A percentile compares a stretch with the other conserved stretches of the same genome.
Conservation (phyloP, 2,329 filamentous ascomycete genomes). For the Colletotrichum incanum region DNA sequence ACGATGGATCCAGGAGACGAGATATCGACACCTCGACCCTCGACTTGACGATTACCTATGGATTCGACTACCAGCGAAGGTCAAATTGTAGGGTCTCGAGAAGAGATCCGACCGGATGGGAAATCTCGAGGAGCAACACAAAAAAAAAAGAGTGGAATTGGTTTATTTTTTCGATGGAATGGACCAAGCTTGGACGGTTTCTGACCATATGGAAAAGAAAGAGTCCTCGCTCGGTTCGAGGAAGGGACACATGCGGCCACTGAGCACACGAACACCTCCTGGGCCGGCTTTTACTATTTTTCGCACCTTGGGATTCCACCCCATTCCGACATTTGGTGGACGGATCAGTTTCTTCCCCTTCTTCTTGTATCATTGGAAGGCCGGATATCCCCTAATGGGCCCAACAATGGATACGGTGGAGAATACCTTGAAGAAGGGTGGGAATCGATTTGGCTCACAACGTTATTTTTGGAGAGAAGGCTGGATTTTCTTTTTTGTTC, state of each 20-base stretch:
- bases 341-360: background rate
- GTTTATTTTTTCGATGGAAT: conserved; percentile 20
- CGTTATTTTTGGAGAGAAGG: conserved; percentile 42
- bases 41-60: conserved; percentile 14
- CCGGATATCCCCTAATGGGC: conserved; percentile 43
- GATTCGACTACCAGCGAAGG: conserved; percentile 7
- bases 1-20: conserved; percentile 19
- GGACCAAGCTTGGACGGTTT: conserved; percentile 14
- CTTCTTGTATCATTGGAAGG: conserved; percentile 17
- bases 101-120: conserved; percentile 29
- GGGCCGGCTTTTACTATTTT: conserved; percentile 15
- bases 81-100: conserved; percentile 37
- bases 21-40: conserved; percentile 38
- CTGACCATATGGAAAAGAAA: background rate
- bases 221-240: background rate
- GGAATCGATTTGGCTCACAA: conserved; percentile 20
- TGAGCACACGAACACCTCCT: conserved; percentile 21
- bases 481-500: conserved; percentile 22
- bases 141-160: conserved; percentile 31
- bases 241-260: conserved; percentile 23
- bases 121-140: conserved; percentile 35
- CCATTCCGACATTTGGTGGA: conserved; percentile 26
- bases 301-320: conserved; percentile 1
- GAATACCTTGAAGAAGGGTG: background rate
- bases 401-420: conserved; percentile 10